phyloP scores from a whole-genome alignment of 768 basidiomycete genomes.

The Tricholoma flavovirens region DNA sequence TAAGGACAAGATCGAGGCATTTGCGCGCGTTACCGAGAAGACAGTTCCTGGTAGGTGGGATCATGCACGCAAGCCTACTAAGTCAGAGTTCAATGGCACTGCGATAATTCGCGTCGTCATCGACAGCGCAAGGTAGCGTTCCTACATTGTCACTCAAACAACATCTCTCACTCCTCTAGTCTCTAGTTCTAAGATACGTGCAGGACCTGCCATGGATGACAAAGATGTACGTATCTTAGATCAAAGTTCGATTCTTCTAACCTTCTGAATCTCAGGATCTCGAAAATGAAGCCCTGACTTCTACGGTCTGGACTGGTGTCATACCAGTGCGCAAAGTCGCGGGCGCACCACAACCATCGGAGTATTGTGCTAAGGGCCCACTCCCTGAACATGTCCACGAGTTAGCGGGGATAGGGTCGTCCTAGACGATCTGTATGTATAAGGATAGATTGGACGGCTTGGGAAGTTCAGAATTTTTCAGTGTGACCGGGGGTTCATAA shows the following conservation, averaged over 20 bases:
- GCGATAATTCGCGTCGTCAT: neutral
- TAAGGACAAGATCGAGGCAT: neutral
- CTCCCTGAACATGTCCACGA: neutral
- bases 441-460: neutral
- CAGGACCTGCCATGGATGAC: neutral
- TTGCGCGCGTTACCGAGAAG: neutral
- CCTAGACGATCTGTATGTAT: neutral
- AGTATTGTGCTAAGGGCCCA: neutral
- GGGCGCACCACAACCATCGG: neutral
- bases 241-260: neutral
- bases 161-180: neutral
- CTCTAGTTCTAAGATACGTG: neutral
- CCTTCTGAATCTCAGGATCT: neutral
- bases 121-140: slow-evolving; percentile 1
- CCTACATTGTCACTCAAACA: neutral
- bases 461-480: neutral
- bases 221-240: neutral
- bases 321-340: neutral
- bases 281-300: neutral
- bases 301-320: neutral
- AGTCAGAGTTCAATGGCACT: neutral
- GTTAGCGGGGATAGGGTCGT: neutral
- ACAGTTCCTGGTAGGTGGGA: neutral
- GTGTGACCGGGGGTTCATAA: neutral
- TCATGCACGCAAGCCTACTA: neutral